A percentile compares a stretch with the other conserved stretches of the same genome.
Evolutionary conservation across 805 yeast species (phyloP).

Genomic region (Lipomyces mesembrius): DNA sequence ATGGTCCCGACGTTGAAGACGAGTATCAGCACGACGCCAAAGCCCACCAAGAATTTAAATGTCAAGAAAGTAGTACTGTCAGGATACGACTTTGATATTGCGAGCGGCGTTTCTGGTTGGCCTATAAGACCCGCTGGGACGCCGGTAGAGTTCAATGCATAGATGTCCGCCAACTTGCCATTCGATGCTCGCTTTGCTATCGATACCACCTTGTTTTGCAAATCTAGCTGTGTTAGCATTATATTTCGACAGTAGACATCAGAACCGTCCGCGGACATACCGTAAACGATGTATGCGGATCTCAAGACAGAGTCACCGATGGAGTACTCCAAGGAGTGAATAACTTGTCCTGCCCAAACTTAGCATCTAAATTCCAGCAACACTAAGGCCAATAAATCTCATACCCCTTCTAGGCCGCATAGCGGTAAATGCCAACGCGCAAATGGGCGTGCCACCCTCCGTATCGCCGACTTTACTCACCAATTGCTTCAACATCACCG

Average conservation of each 20-base stretch:
- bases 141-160: not conserved
- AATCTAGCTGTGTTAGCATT: not conserved
- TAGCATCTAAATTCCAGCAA: not conserved
- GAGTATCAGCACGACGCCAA: not conserved
- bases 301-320: slow-evolving; percentile 29
- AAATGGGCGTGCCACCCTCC: slow-evolving; percentile 22
- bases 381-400: not conserved
- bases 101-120: not conserved
- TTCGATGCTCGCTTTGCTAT: slow-evolving; percentile 2
- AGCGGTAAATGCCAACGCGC: slow-evolving; percentile 25
- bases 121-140: not conserved
- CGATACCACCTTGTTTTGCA: not conserved
- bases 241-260: not conserved
- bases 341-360: not conserved
- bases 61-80: not conserved
- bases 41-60: not conserved
- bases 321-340: slow-evolving; percentile 7
- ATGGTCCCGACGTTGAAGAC: not conserved
- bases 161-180: not conserved
- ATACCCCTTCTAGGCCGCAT: slow-evolving; percentile 4
- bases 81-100: not conserved
- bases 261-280: not conserved
- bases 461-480: slow-evolving; percentile 15
- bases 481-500: slow-evolving; percentile 22
- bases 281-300: slow-evolving; percentile 29